Percentiles rank a stretch among this genome's conserved stretches.
Conservation (phyloP, 352 stramenopile species). For the Globisporangium irregulare region DNA sequence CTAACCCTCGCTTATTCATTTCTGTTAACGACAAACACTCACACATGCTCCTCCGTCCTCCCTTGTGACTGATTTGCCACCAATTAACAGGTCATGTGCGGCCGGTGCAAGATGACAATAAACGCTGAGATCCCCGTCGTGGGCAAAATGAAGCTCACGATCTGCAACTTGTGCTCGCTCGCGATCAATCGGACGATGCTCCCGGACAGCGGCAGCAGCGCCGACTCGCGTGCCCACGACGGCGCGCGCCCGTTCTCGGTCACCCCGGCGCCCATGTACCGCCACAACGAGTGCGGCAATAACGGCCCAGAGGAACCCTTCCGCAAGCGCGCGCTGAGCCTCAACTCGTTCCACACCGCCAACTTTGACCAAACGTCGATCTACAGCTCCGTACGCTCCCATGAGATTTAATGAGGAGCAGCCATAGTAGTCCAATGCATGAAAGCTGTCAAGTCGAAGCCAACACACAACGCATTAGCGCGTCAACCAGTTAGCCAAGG, state of each 20-base stretch:
- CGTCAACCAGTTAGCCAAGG: neutral
- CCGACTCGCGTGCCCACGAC: slow-evolving; percentile 23
- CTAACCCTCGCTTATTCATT: neutral
- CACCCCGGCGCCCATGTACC: slow-evolving; percentile 25
- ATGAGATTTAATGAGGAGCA: slow-evolving; percentile 21
- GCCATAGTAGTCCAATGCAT: neutral
- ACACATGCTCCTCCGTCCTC: neutral
- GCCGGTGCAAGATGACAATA: slow-evolving; percentile 69
- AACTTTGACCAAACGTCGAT: slow-evolving; percentile 76
- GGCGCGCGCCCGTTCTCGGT: slow-evolving; percentile 51
- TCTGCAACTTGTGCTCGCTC: slow-evolving; percentile 75
- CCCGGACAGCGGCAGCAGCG: slow-evolving; percentile 42
- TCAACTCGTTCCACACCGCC: slow-evolving; percentile 79
- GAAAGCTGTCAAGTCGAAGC: neutral
- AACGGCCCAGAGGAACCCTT: slow-evolving; percentile 19
- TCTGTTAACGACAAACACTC: neutral
- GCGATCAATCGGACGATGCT: slow-evolving; percentile 68
- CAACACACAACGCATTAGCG: neutral
- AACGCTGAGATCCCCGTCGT: slow-evolving; percentile 80
- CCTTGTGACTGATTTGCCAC: neutral
- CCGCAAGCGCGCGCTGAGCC: slow-evolving; percentile 52
- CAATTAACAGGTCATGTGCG: slow-evolving; percentile 53
- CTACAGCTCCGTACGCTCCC: slow-evolving; percentile 38
- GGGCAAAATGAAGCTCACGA: slow-evolving; percentile 85
- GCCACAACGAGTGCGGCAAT: slow-evolving; percentile 18